These are phyloP conservation scores for Skeletonema menzelii DNA, from an alignment of 108 stramenopile species.

Conservation along the genomic window DNA sequence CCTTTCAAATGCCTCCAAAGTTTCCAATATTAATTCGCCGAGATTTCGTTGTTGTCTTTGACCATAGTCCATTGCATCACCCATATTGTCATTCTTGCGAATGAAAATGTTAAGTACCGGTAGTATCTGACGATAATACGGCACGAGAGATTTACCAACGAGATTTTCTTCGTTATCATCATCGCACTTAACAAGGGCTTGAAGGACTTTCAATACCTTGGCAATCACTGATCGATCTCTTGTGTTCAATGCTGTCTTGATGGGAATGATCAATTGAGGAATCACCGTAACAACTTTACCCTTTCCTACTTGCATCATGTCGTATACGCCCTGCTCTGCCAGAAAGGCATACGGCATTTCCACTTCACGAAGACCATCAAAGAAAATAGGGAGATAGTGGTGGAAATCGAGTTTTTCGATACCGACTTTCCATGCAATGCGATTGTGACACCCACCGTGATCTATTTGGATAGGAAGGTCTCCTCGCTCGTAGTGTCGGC, in stretches of 20 bases:
- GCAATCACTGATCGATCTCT: slow-evolving; percentile 81
- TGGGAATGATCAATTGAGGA: slow-evolving; percentile 88
- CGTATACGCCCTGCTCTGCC: slow-evolving; percentile 87
- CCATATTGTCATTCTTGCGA: slow-evolving; percentile 75
- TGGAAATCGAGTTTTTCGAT: slow-evolving; percentile 89
- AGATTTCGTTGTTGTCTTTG: slow-evolving; percentile 79
- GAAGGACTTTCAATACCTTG: slow-evolving; percentile 85
- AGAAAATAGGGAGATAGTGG: slow-evolving; percentile 91
- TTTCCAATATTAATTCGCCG: slow-evolving; percentile 80
- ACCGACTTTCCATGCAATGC: slow-evolving; percentile 86
- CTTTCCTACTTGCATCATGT: slow-evolving; percentile 77
- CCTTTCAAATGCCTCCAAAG: slow-evolving; percentile 80
- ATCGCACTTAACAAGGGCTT: slow-evolving; percentile 83
- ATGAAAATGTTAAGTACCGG: slow-evolving; percentile 87
- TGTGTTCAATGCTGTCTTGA: slow-evolving; percentile 90
- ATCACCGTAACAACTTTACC: slow-evolving; percentile 85
- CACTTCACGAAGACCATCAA: slow-evolving; percentile 87
- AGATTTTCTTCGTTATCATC: slow-evolving; percentile 68
- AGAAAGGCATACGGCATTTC: slow-evolving; percentile 89
- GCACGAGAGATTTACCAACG: slow-evolving; percentile 88
- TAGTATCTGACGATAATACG: slow-evolving; percentile 89
- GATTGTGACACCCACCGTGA: slow-evolving; percentile 76
- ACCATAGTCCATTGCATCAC: slow-evolving; percentile 85
- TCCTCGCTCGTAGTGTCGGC: slow-evolving; percentile 85
- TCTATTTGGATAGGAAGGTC: slow-evolving; percentile 87